phyloP scores from a whole-genome alignment of 2,329 filamentous ascomycete genomes.

The Botrytis fragariae region DNA sequence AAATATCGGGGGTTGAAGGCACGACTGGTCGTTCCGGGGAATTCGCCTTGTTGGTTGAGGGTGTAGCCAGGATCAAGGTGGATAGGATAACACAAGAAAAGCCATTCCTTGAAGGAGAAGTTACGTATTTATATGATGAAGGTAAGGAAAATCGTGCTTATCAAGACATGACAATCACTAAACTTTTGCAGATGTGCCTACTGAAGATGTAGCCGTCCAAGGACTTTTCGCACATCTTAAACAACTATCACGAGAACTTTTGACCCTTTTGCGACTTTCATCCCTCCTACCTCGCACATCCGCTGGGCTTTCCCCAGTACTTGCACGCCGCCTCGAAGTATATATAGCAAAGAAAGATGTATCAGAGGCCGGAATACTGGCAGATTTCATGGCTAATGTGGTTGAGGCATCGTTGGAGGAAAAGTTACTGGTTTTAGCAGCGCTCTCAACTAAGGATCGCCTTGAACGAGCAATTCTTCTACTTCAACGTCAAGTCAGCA shows the following conservation, averaged over 20 bases:
- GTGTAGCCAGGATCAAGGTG: slow-evolving; percentile 71
- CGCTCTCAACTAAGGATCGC: slow-evolving; percentile 73
- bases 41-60: slow-evolving; percentile 83
- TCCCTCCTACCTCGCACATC: slow-evolving; percentile 74
- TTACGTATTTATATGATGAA: slow-evolving; percentile 69
- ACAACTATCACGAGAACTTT: slow-evolving; percentile 78
- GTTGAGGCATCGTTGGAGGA: slow-evolving; percentile 86
- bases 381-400: slow-evolving; percentile 96
- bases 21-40: slow-evolving; percentile 62
- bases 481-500: slow-evolving; percentile 75
- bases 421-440: slow-evolving; percentile 82
- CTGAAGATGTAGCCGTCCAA: slow-evolving; percentile 62
- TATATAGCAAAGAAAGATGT: slow-evolving; percentile 83
- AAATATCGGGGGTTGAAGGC: slow-evolving; percentile 75
- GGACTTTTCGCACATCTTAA: slow-evolving; percentile 79
- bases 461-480: slow-evolving; percentile 81
- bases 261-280: slow-evolving; percentile 79
- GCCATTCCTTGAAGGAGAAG: slow-evolving; percentile 82
- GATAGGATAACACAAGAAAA: slow-evolving; percentile 73
- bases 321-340: slow-evolving; percentile 80
- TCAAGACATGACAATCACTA: slow-evolving; percentile 22
- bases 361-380: slow-evolving; percentile 77
- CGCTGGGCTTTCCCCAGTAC: slow-evolving; percentile 71
- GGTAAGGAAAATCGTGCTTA: slow-evolving; percentile 45
- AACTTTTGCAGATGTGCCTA: slow-evolving; percentile 31